A percentile compares a stretch with the other conserved stretches of the same genome.
Evolutionary conservation across 306 rosid species (phyloP).

Genomic region (Pterocarpus macrocarpus): DNA sequence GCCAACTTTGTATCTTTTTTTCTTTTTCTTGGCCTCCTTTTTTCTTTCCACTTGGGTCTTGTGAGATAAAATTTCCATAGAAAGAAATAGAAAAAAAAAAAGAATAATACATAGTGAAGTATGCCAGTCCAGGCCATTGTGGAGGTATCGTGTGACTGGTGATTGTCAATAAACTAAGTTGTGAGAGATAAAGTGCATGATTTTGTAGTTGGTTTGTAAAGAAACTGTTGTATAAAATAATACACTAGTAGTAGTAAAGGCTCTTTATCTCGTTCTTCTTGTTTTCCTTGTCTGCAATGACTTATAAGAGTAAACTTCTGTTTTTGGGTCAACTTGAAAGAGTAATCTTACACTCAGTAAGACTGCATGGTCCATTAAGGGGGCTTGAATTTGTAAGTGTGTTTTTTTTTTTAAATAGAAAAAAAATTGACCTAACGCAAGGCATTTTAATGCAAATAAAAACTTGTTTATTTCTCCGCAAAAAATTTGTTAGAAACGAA

Average conservation of each 20-base stretch:
- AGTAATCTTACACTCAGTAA: not conserved
- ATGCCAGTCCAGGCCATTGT: conserved; percentile 97
- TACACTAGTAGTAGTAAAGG: conserved; percentile 32
- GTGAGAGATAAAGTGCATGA: conserved; percentile 46
- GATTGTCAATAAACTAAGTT: conserved; percentile 67
- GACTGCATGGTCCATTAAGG: not conserved
- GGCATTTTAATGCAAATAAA: not conserved
- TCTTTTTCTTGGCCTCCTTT: not conserved
- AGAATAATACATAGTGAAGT: conserved; percentile 46
- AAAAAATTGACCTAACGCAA: not conserved
- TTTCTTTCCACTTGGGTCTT: conserved; percentile 43
- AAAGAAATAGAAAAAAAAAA: conserved; percentile 29
- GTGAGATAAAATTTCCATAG: conserved; percentile 58
- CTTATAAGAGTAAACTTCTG: not conserved
- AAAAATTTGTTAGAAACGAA: not conserved
- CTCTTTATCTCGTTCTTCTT: conserved; percentile 25
- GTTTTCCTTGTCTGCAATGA: conserved; percentile 13
- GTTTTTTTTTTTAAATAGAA: not conserved
- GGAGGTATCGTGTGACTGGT: conserved; percentile 91
- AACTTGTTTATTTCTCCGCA: not conserved
- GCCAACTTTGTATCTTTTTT: conserved; percentile 28
- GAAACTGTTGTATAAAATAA: conserved; percentile 55
- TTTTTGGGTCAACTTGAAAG: too few relatives aligned
- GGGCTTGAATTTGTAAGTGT: not conserved
- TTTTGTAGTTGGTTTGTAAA: conserved; percentile 68